Evolutionary conservation across 257 asterid species (phyloP).

Genomic region (Nicotiana benthamiana): DNA sequence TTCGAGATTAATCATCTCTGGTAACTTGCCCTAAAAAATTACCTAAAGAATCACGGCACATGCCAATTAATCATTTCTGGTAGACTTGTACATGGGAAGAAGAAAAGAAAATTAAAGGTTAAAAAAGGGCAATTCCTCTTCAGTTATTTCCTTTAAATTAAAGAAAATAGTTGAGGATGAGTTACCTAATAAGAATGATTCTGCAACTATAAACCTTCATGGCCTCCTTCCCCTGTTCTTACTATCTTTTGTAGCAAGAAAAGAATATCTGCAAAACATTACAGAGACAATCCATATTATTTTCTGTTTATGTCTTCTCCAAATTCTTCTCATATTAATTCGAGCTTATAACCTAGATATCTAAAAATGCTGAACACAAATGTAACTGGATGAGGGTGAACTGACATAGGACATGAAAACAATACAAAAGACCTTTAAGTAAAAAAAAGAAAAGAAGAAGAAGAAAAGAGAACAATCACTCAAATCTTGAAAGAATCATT

Average conservation of each 20-base stretch:
- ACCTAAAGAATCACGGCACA: too few species aligned
- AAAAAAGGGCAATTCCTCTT: too few species aligned
- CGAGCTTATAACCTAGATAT: not conserved
- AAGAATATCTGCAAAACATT: too few species aligned
- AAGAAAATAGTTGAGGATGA: not conserved
- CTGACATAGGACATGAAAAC: not conserved
- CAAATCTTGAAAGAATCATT: not conserved
- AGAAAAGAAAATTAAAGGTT: too few species aligned
- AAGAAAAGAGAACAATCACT: not conserved
- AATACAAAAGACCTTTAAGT: not conserved
- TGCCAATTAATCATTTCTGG: too few species aligned
- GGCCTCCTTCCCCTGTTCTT: not conserved
- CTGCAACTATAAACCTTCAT: not conserved
- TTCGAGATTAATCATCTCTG: too few species aligned
- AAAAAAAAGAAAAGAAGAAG: not conserved
- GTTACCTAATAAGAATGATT: not conserved
- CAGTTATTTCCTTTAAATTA: not conserved
- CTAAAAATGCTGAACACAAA: not conserved
- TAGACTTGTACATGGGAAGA: too few species aligned
- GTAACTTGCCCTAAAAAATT: too few species aligned
- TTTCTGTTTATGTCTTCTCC: not conserved
- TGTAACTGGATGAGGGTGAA: not conserved
- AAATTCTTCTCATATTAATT: not conserved
- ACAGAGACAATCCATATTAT: not conserved
- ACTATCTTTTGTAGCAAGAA: not conserved